phyloP scores from a whole-genome alignment of 2,329 filamentous ascomycete species.

The Macrophomina phaseolina region DNA sequence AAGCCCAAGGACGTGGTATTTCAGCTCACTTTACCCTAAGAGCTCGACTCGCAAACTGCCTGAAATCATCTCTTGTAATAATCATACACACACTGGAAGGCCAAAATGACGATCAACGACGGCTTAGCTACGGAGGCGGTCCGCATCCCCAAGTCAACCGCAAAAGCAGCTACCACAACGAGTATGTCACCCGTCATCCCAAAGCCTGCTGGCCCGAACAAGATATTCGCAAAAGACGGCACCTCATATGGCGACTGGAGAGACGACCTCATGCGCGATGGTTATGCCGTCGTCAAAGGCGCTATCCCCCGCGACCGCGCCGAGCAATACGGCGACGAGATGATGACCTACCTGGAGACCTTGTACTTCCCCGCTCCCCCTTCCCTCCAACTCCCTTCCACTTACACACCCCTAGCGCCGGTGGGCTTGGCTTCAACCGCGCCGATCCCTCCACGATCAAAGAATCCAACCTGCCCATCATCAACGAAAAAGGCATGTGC shows the following conservation, averaged over 20 bases:
- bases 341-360: constrained; percentile 39
- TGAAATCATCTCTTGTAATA: too few species aligned
- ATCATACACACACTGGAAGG: too few species aligned
- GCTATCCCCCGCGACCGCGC: constrained; percentile 52
- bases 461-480: constrained; percentile 48
- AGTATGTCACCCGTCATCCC: too few species aligned
- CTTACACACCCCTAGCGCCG: constrained; percentile 31
- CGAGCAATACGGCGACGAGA: constrained; percentile 42
- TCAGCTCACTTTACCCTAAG: not conserved
- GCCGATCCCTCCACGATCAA: constrained; percentile 48
- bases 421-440: constrained; percentile 42
- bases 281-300: constrained; percentile 55
- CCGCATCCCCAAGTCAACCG: too few species aligned
- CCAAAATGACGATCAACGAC: too few species aligned
- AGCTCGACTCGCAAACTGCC: too few species aligned
- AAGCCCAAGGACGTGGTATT: not conserved
- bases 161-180: too few species aligned
- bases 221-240: constrained; percentile 27
- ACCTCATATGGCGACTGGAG: constrained; percentile 41
- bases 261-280: constrained; percentile 46
- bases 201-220: too few species aligned
- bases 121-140: too few species aligned
- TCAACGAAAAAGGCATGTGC: constrained; percentile 49
- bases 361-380: constrained; percentile 31
- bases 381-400: too few species aligned